A percentile compares a stretch with the other conserved stretches of the same genome.
Evolutionary conservation across 208 protist genomes (phyloP).

Genomic region (Leishmania turanica): DNA sequence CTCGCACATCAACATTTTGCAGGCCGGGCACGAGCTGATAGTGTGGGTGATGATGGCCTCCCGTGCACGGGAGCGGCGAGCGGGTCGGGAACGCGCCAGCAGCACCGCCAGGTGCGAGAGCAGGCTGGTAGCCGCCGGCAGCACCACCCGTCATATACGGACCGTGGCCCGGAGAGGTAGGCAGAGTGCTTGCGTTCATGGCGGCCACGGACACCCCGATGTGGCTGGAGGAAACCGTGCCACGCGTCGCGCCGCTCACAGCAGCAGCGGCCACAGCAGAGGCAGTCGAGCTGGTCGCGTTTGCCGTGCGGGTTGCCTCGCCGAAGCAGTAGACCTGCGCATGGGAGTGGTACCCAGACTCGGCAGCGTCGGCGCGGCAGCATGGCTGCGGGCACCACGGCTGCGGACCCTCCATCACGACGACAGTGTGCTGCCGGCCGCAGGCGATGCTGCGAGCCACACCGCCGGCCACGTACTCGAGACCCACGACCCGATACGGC

Average conservation of each 20-base stretch:
- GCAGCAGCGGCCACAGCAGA: slow-evolving; percentile 5
- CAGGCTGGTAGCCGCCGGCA: not conserved
- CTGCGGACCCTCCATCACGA: slow-evolving; percentile 86
- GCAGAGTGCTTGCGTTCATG: slow-evolving; percentile 2
- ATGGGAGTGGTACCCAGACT: slow-evolving; percentile 37
- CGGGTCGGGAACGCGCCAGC: not conserved
- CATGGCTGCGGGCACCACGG: slow-evolving; percentile 57
- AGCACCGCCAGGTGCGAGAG: not conserved
- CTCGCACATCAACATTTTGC: slow-evolving; percentile 54
- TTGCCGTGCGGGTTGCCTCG: slow-evolving; percentile 33
- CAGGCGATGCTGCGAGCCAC: slow-evolving; percentile 73
- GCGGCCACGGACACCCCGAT: slow-evolving; percentile 10
- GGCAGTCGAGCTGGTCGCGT: not conserved
- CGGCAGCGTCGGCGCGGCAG: slow-evolving; percentile 52
- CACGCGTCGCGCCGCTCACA: not conserved
- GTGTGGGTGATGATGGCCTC: slow-evolving; percentile 29
- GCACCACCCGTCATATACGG: not conserved
- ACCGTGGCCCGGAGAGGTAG: slow-evolving; percentile 2
- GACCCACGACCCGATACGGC: slow-evolving; percentile 72
- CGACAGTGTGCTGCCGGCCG: slow-evolving; percentile 83
- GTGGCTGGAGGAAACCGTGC: not conserved
- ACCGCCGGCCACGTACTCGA: slow-evolving; percentile 82
- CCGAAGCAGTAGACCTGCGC: slow-evolving; percentile 82
- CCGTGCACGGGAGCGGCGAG: slow-evolving; percentile 12
- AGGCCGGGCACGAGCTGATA: slow-evolving; percentile 56